Percentiles rank a stretch among this genome's conserved stretches.
Conservation (phyloP, 73 alveolate genomes). For the Uronychia binucleata region DNA sequence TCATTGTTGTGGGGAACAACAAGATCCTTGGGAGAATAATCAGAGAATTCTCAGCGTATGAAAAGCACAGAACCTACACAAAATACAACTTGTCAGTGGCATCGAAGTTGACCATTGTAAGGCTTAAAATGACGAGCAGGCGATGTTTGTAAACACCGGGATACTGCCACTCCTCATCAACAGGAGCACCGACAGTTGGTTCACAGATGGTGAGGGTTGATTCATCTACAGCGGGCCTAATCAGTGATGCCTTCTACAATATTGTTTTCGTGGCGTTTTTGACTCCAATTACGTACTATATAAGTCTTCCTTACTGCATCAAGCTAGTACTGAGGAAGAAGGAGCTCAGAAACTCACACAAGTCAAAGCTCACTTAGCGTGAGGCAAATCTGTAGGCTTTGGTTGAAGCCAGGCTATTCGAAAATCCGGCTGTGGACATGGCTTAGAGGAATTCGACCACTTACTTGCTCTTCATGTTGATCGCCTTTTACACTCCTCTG, state of each 20-base stretch:
- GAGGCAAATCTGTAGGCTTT: neutral
- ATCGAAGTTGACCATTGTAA: constrained; percentile 55
- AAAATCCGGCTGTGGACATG: constrained; percentile 60
- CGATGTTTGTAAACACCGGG: constrained; percentile 68
- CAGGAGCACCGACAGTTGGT: constrained; percentile 28
- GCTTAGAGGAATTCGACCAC: constrained; percentile 51
- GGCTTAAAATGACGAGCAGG: neutral
- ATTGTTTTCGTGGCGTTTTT: constrained; percentile 27
- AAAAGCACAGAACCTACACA: constrained; percentile 68
- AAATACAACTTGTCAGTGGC: constrained; percentile 68
- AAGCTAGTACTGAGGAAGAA: neutral
- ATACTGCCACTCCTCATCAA: constrained; percentile 55
- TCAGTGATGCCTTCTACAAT: constrained; percentile 24
- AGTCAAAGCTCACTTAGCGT: constrained; percentile 15
- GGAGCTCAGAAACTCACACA: neutral
- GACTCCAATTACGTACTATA: constrained; percentile 39
- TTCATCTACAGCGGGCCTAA: constrained; percentile 27
- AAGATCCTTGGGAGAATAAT: constrained; percentile 43
- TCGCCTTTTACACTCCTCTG: constrained; percentile 51
- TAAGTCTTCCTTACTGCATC: constrained; percentile 31
- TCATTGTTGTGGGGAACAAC: constrained; percentile 58
- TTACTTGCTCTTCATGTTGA: constrained; percentile 31
- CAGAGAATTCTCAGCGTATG: constrained; percentile 40
- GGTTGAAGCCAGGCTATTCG: constrained; percentile 20
- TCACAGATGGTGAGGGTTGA: constrained; percentile 13